phyloP scores from a whole-genome alignment of 805 yeast genomes.

The Metschnikowia kunwiensis region DNA sequence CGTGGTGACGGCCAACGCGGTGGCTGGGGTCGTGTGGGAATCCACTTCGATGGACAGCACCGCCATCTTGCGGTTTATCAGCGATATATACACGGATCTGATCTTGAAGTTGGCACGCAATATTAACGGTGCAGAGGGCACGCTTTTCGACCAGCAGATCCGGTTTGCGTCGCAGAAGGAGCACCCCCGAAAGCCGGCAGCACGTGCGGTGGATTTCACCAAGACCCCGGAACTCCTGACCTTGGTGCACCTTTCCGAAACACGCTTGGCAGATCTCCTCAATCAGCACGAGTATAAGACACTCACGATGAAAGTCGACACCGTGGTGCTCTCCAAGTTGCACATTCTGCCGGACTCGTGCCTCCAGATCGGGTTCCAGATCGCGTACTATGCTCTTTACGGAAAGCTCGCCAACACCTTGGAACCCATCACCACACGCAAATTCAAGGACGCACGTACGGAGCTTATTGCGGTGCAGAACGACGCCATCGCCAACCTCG shows the following conservation, averaged over 20 bases:
- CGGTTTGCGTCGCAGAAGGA: slow-evolving; percentile 38
- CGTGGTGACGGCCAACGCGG: slow-evolving; percentile 52
- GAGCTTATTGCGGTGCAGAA: slow-evolving; percentile 66
- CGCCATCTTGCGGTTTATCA: slow-evolving; percentile 52
- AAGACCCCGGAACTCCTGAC: slow-evolving; percentile 46
- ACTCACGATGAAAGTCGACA: slow-evolving; percentile 33
- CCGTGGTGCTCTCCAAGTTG: slow-evolving; percentile 38
- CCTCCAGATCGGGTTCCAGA: slow-evolving; percentile 51
- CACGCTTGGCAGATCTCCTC: slow-evolving; percentile 55
- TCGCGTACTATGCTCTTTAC: slow-evolving; percentile 53
- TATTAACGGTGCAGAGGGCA: slow-evolving; percentile 55
- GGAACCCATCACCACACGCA: slow-evolving; percentile 65
- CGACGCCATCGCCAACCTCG: slow-evolving; percentile 46
- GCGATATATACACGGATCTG: slow-evolving; percentile 58
- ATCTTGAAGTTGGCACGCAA: slow-evolving; percentile 55
- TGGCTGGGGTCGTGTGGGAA: slow-evolving; percentile 60
- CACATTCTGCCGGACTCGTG: slow-evolving; percentile 48
- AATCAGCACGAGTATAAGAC: slow-evolving; percentile 56
- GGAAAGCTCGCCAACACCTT: slow-evolving; percentile 49
- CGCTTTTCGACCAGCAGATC: slow-evolving; percentile 43
- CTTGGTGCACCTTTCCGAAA: slow-evolving; percentile 53
- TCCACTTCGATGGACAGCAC: slow-evolving; percentile 57
- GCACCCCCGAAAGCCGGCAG: slow-evolving; percentile 35
- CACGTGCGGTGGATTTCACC: slow-evolving; percentile 30
- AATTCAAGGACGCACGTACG: slow-evolving; percentile 65